phyloP scores from a whole-genome alignment of 192 early-diverging fungal genomes.

The Lobulomyces angularis region DNA sequence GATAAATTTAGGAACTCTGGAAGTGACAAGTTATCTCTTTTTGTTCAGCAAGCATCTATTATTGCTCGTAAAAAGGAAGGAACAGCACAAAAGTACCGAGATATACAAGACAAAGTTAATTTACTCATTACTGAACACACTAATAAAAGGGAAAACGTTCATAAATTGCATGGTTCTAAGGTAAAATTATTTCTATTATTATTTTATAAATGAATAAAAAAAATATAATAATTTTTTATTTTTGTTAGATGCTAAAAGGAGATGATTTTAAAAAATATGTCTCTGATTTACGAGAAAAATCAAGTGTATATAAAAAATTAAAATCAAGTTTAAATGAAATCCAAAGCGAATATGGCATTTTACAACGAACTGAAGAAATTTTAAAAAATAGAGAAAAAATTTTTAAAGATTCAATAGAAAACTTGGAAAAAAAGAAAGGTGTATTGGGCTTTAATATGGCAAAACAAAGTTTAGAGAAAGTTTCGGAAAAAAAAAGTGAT shows the following conservation, averaged over 20 bases:
- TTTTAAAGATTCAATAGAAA: conserved; percentile 12
- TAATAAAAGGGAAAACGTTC: conserved; percentile 22
- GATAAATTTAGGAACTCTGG: conserved; percentile 20
- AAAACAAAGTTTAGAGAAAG: conserved; percentile 34
- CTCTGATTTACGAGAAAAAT: conserved; percentile 43
- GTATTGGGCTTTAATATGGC: conserved; percentile 24
- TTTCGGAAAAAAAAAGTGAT: conserved; percentile 44
- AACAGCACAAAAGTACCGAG: conserved; percentile 20
- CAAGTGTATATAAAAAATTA: conserved; percentile 40
- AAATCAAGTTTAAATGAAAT: conserved; percentile 37
- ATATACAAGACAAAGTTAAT: conserved; percentile 24
- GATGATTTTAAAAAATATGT: conserved; percentile 54
- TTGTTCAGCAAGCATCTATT: conserved; percentile 47
- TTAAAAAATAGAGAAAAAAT: conserved; percentile 11
- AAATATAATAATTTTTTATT: neutral
- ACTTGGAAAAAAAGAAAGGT: conserved; percentile 26
- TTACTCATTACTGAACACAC: conserved; percentile 19
- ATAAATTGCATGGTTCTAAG: conserved; percentile 16
- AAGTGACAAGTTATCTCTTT: conserved; percentile 47
- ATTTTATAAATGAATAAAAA: neutral
- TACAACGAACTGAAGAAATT: conserved; percentile 44
- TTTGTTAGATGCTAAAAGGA: conserved; percentile 38
- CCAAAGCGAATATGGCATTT: conserved; percentile 36
- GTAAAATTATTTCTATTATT: conserved; percentile 9
- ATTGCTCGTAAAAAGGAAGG: conserved; percentile 48